phyloP scores from a whole-genome alignment of 2,329 filamentous ascomycete species.

The Aspergillus carbonarius region DNA sequence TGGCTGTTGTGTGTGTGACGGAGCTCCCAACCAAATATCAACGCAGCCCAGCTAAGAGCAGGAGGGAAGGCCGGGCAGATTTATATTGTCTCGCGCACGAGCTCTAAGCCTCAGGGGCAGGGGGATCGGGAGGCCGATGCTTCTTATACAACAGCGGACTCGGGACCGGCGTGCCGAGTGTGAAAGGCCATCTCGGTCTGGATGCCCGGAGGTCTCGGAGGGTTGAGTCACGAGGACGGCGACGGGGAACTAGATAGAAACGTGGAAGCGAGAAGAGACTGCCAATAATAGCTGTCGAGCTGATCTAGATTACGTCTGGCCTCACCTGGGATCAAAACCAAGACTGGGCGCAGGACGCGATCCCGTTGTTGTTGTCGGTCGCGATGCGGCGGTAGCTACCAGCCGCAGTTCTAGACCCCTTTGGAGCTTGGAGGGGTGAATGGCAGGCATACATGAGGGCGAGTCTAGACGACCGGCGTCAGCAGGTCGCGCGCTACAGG shows the following conservation, averaged over 20 bases:
- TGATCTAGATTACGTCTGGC: neutral
- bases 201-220: slow-evolving; percentile 8
- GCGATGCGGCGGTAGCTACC: neutral
- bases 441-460: neutral
- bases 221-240: neutral
- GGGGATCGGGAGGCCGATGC: slow-evolving; percentile 3
- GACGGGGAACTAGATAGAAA: neutral
- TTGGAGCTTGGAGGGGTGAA: neutral
- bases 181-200: slow-evolving; percentile 6
- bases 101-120: neutral
- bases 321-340: neutral
- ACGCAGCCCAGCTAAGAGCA: neutral
- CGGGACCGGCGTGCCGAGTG: slow-evolving; percentile 5
- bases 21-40: neutral
- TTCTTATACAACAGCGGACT: slow-evolving; percentile 5
- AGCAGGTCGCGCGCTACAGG: neutral
- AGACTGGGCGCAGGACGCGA: neutral
- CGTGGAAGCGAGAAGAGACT: neutral
- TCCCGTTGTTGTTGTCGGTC: neutral
- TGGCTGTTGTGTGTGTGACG: neutral
- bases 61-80: neutral
- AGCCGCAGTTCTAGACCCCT: neutral
- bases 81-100: neutral
- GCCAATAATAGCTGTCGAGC: neutral
- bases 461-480: neutral